Base-by-base conservation (phyloP, 129 eudicot genomes). In the Tagetes patula region DNA sequence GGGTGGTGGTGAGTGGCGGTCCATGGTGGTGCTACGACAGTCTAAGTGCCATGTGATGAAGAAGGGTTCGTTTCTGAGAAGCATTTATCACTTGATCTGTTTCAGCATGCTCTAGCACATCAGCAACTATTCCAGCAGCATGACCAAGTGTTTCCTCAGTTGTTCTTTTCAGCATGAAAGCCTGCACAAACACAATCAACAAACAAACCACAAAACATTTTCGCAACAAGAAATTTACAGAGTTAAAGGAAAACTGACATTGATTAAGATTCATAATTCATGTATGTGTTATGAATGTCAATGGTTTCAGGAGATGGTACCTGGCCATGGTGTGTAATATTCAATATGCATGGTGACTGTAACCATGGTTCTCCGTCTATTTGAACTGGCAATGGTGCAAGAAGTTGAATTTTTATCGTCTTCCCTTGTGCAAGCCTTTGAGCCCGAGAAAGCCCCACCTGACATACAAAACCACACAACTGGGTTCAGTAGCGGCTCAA, bases 371-470 rank as follows among this genome's bases (percentile, higher is more conserved):
- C 97, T 79, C 96, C 97, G 42, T 91, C 97, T 37, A 91, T 83
- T 77, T 91, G 97, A 60, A 91, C 96, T 8, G 96, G 96, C 64
- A 91, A 86, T 37, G 96, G 84, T 77, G 91, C 87, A 42, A 91
- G 88, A 50, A 83, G 79, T 52, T 91, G 96, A 49, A 91, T 83
- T 72, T 73, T 82, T 9, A 91, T 81, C 47, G 64, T 53, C 49
- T 81, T 83, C 70, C 97, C 97, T 82, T 91, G 97, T 48, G 97
- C 97, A 61, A 91, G 85, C 82, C 97, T 86, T 79, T 87, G 83
- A 49, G 97, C 97, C 73, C 87, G 93, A 72, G 96, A 88, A 81
- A 91, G 96, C 50, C 96, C 97, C 55, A 91, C 88, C 97, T 91
- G 81, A 10, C 13, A 64, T n/a, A 49, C 48, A n/a, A 50, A 65